Evolutionary conservation across 140 eudicot species (phyloP).

Genomic region (Oenanthe javanica): DNA sequence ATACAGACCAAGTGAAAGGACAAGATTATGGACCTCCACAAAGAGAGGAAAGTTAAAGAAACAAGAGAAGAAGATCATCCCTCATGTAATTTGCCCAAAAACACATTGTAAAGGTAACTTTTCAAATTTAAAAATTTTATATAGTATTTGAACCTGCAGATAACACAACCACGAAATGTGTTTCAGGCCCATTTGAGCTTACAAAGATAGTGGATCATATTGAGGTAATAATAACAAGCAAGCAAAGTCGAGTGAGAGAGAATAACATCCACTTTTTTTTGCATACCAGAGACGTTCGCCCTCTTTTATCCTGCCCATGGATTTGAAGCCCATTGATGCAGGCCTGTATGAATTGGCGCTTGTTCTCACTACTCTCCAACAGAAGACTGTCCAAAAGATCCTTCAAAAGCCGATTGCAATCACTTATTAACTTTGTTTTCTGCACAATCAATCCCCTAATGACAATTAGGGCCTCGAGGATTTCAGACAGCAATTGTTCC

Average conservation of each 20-base stretch:
- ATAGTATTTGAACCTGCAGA: neutral
- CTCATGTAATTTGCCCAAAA: neutral
- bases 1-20: neutral
- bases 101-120: neutral
- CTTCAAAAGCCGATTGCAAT: constrained; percentile 81
- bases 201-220: neutral
- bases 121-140: neutral
- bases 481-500: constrained; percentile 75
- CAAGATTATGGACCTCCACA: neutral
- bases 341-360: constrained; percentile 89
- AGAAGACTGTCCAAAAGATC: constrained; percentile 96
- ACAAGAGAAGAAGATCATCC: neutral
- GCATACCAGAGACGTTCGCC: constrained; percentile 84
- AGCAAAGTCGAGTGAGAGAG: neutral
- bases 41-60: neutral
- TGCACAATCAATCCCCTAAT: constrained; percentile 94
- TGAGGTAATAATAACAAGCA: neutral
- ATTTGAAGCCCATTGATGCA: constrained; percentile 86
- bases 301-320: constrained; percentile 78
- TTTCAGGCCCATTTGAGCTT: constrained; percentile 6
- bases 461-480: constrained; percentile 91
- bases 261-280: neutral
- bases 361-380: constrained; percentile 85
- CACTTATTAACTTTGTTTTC: constrained; percentile 91
- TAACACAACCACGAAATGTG: neutral